Percentiles rank a stretch among this genome's conserved stretches.
phyloP scores from a whole-genome alignment of 768 basidiomycete genomes.

The Plicaturopsis crispa region DNA sequence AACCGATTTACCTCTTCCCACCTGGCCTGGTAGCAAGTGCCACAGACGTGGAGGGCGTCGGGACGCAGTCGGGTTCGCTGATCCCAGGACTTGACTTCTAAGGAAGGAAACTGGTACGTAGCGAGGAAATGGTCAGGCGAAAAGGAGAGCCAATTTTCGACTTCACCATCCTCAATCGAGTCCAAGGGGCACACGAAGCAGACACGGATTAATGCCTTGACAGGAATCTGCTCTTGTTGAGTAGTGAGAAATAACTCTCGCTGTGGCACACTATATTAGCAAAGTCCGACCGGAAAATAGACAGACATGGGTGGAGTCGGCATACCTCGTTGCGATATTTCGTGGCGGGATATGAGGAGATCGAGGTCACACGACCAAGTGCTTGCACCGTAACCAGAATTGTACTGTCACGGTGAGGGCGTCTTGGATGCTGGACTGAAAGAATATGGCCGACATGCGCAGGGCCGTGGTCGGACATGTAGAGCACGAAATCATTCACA shows the following conservation, averaged over 20 bases:
- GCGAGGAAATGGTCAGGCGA: constrained; percentile 56
- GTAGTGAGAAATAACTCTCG: constrained; percentile 57
- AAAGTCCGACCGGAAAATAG: no score
- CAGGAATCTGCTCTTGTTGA: constrained; percentile 24
- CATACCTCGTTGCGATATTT: no score
- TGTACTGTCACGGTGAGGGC: constrained; percentile 8
- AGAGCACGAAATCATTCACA: constrained; percentile 50
- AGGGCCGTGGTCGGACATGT: constrained; percentile 38
- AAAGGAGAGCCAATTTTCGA: constrained; percentile 39
- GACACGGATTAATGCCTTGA: constrained; percentile 34
- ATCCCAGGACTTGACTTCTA: constrained; percentile 31
- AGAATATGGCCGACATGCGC: constrained; percentile 51
- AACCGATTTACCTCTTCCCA: constrained; percentile 21
- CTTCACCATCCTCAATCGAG: constrained; percentile 15
- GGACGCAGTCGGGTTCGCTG: constrained; percentile 22
- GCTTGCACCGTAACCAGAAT: constrained; percentile 26
- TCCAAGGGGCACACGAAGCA: constrained; percentile 38
- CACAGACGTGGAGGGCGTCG: constrained; percentile 37
- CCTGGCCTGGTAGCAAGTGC: constrained; percentile 27
- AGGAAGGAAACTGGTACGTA: constrained; percentile 39
- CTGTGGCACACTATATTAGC: constrained; percentile 24
- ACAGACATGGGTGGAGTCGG: no score
- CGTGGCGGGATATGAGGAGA: no score
- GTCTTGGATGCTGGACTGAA: constrained; percentile 18
- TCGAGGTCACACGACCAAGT: constrained; percentile 41